Conservation (phyloP, 495 filamentous ascomycete species). For the Hypomontagnella monticulosa region DNA sequence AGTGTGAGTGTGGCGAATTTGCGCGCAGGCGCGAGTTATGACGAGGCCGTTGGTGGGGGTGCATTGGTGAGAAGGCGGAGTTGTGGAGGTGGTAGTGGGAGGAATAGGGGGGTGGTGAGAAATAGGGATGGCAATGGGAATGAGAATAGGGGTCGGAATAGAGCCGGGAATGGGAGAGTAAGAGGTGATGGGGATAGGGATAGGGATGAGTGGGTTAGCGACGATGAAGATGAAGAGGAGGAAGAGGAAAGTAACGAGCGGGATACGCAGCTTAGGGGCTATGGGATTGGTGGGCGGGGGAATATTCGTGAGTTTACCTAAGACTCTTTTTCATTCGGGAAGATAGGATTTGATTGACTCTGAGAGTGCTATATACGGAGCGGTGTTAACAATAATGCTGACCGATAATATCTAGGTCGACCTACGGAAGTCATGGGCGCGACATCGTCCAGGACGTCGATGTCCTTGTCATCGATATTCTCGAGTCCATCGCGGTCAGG, state of each 20-base stretch:
- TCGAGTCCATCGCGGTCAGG: conserved; percentile 4
- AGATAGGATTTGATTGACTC: neutral
- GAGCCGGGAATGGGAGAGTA: conserved; percentile 17
- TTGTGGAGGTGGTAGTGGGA: conserved; percentile 29
- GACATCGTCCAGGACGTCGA: conserved; percentile 24
- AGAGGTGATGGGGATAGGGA: conserved; percentile 7
- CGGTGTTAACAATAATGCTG: too few relatives aligned
- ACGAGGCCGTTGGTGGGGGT: conserved; percentile 31
- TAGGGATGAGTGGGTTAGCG: too few relatives aligned
- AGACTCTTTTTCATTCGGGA: neutral
- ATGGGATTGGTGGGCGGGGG: conserved; percentile 53
- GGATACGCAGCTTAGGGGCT: conserved; percentile 51
- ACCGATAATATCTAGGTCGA: conserved; percentile 23
- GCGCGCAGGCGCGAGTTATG: conserved; percentile 19
- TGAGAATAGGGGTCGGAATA: conserved; percentile 9
- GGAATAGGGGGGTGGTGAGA: neutral
- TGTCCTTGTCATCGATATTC: conserved; percentile 32
- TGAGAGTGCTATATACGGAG: too few relatives aligned
- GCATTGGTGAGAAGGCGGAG: conserved; percentile 15
- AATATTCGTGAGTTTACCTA: conserved; percentile 50
- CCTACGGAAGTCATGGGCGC: conserved; percentile 39
- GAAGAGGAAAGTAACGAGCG: conserved; percentile 29
- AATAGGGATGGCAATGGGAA: neutral
- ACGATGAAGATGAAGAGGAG: conserved; percentile 9
- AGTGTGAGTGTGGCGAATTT: conserved; percentile 45